These are phyloP conservation scores for Eragrostis nindensis DNA, from an alignment of 176 grass and related monocot species.

Conservation along the genomic window DNA sequence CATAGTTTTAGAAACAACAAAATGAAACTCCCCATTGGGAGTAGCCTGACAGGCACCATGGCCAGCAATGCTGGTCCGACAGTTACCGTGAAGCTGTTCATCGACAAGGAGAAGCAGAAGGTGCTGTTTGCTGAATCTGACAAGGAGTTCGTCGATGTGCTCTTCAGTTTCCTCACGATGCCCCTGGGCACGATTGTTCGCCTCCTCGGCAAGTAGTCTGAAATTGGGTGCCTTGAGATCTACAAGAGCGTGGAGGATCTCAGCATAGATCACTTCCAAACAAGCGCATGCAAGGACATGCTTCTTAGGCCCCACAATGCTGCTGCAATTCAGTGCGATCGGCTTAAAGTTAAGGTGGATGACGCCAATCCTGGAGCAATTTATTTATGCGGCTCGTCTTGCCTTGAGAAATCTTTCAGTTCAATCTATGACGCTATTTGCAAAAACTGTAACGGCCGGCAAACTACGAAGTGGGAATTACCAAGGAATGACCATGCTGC, in stretches of 20 bases:
- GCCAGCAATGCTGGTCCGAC: conserved; percentile 36
- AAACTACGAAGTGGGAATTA: background rate
- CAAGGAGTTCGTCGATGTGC: conserved; percentile 53
- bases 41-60: conserved; percentile 24
- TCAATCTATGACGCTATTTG: background rate
- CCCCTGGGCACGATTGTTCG: conserved; percentile 52
- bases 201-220: conserved; percentile 32
- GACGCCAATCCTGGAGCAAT: background rate
- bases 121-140: conserved; percentile 48
- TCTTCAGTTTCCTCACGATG: conserved; percentile 64
- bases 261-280: conserved; percentile 16
- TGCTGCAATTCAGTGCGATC: background rate
- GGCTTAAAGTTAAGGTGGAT: background rate
- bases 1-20: no score
- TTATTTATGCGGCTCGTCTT: background rate
- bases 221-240: conserved; percentile 25
- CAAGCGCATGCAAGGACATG: conserved; percentile 36
- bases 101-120: conserved; percentile 43
- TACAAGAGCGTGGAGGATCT: conserved; percentile 41
- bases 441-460: background rate
- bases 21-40: no score
- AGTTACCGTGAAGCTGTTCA: conserved; percentile 41
- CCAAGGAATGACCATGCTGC: no score
- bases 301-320: conserved; percentile 30
- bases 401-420: background rate